phyloP scores from a whole-genome alignment of 2,329 filamentous ascomycete genomes.

The Thielaviopsis musarum region DNA sequence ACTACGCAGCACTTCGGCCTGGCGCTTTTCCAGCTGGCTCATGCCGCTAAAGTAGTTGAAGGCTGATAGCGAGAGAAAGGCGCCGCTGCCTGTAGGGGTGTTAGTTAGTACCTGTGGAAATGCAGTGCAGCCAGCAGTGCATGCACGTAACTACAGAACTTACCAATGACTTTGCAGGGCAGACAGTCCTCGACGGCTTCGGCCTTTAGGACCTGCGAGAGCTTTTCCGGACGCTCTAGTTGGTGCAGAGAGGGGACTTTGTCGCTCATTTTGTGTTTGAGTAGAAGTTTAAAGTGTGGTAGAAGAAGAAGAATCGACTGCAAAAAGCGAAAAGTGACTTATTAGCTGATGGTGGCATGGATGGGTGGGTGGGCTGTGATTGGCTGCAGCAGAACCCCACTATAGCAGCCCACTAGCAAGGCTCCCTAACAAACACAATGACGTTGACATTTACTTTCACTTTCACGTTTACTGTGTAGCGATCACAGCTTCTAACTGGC shows the following conservation, averaged over 20 bases:
- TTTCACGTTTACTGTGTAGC: too few species aligned
- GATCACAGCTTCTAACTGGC: too few species aligned
- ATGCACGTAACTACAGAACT: conserved; percentile 16
- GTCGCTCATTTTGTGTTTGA: neutral
- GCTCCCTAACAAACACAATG: neutral
- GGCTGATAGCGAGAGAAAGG: conserved; percentile 57
- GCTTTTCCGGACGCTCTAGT: conserved; percentile 43
- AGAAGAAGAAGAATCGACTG: neutral
- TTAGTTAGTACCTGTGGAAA: neutral
- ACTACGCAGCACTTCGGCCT: conserved; percentile 48
- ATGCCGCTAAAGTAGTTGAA: conserved; percentile 68
- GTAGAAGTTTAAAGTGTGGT: neutral
- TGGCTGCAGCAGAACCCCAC: neutral
- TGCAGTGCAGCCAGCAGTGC: neutral
- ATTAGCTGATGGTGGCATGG: neutral
- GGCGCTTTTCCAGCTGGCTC: conserved; percentile 50
- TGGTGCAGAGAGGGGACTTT: conserved; percentile 30
- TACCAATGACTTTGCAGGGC: conserved; percentile 56
- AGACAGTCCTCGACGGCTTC: conserved; percentile 50
- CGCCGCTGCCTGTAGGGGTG: conserved; percentile 42
- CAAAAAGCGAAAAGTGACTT: neutral
- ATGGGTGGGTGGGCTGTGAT: neutral
- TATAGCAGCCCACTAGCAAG: neutral
- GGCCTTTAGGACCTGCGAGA: conserved; percentile 38
- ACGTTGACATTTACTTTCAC: neutral